phyloP scores from a whole-genome alignment of 2,329 filamentous ascomycete genomes.

The Hypoxylon sp. region DNA sequence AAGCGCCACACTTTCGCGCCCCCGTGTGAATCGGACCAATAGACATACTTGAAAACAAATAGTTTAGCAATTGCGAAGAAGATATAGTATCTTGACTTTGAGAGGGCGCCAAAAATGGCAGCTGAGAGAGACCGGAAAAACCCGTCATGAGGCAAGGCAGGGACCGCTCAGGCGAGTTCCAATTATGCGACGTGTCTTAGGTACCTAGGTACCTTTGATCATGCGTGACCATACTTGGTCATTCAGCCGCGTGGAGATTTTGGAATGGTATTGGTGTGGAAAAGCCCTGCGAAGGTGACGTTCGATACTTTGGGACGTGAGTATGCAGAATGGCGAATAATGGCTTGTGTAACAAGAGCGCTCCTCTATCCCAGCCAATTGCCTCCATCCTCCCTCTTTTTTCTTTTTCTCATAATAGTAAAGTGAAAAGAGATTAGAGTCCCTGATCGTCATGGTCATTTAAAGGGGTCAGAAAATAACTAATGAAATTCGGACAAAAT shows the following conservation, averaged over 20 bases:
- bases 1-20: not conserved
- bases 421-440: not conserved
- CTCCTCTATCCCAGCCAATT: not conserved
- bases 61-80: not conserved
- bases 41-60: too few relatives aligned
- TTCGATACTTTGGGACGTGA: not conserved
- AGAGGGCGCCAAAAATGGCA: not conserved
- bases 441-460: not conserved
- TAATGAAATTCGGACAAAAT: not conserved
- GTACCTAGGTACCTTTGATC: not conserved
- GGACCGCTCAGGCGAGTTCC: too few relatives aligned
- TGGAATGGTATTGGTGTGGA: not conserved
- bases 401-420: not conserved
- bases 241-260: not conserved
- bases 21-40: not conserved
- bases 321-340: not conserved
- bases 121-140: not conserved
- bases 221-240: not conserved
- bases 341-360: not conserved
- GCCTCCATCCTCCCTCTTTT: too few relatives aligned
- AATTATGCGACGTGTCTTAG: not conserved
- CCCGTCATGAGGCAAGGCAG: too few relatives aligned
- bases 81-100: not conserved
- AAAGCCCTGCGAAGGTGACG: not conserved
- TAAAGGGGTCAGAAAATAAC: not conserved